Evolutionary conservation across 2,329 filamentous ascomycete species (phyloP).

Genomic region (Bimuria novae-zelandiae): DNA sequence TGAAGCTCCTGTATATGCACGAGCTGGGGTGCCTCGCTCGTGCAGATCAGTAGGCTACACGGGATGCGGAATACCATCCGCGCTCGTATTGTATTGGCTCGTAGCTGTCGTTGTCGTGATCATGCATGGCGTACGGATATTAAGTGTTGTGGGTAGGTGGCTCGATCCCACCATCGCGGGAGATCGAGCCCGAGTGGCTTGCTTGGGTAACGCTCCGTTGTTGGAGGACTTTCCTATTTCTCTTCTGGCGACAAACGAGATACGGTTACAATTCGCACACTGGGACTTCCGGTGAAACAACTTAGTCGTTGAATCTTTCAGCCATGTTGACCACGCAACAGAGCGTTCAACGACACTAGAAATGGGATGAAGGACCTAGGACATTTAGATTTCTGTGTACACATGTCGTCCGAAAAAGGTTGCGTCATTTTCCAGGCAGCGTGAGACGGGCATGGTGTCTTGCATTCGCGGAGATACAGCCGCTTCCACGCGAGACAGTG

Average conservation of each 20-base stretch:
- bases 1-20: conserved; percentile 36
- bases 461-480: conserved; percentile 38
- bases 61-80: conserved; percentile 40
- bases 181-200: conserved; percentile 29
- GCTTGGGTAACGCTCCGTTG: conserved; percentile 10
- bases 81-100: conserved; percentile 29
- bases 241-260: conserved; percentile 4
- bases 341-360: not conserved
- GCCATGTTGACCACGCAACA: not conserved
- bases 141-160: conserved; percentile 23
- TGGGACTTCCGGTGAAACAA: conserved; percentile 1
- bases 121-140: conserved; percentile 35
- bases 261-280: not conserved
- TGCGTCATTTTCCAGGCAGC: conserved; percentile 34
- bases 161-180: conserved; percentile 31
- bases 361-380: not conserved
- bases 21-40: conserved; percentile 40
- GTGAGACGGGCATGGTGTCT: conserved; percentile 31
- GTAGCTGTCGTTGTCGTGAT: conserved; percentile 29
- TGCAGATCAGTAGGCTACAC: conserved; percentile 41
- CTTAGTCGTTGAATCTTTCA: not conserved
- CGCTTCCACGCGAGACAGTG: conserved; percentile 38
- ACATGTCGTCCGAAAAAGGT: conserved; percentile 23
- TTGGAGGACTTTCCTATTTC: conserved; percentile 15
- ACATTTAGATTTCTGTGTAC: conserved; percentile 4